Conservation (phyloP, 1,284 basidiomycete genomes). For the Trichosporon ovoides region DNA sequence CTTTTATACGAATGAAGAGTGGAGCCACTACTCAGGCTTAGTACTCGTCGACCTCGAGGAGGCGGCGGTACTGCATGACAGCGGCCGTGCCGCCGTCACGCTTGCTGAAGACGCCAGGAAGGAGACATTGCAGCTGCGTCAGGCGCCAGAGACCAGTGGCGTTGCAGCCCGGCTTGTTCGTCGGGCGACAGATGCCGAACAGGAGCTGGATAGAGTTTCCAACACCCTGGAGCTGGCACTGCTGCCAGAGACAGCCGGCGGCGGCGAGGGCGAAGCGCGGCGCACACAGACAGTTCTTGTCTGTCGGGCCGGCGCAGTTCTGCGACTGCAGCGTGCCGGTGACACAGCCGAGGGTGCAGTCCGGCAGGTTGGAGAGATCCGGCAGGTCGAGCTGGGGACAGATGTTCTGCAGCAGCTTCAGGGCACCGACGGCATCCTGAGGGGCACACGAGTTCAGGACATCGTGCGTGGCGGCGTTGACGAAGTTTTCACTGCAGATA, state of each 20-base stretch:
- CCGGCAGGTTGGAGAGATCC: conserved; percentile 2
- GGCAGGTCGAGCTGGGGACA: conserved; percentile 6
- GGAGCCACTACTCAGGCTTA: too few species aligned
- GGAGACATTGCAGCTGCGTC: conserved; percentile 4
- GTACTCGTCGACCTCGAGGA: not conserved
- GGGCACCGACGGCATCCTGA: not conserved
- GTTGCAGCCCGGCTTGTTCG: not conserved
- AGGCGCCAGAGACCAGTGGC: conserved; percentile 8
- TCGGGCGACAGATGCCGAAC: conserved; percentile 7
- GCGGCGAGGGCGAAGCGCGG: not conserved
- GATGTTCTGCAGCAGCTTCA: not conserved
- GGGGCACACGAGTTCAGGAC: too few species aligned
- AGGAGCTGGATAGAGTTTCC: not conserved
- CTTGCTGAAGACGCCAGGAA: not conserved
- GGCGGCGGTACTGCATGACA: not conserved
- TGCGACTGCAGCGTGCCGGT: not conserved
- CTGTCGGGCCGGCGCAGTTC: not conserved
- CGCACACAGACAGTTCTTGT: conserved; percentile 8
- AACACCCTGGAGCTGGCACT: not conserved
- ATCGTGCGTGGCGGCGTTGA: too few species aligned
- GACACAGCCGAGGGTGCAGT: conserved; percentile 6
- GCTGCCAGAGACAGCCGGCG: too few species aligned
- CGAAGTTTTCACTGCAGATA: too few species aligned
- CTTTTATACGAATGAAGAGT: too few species aligned
- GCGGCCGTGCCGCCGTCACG: not conserved